Evolutionary conservation across 176 grass and related monocot species (phyloP).

Genomic region (Eremochloa ophiuroides): DNA sequence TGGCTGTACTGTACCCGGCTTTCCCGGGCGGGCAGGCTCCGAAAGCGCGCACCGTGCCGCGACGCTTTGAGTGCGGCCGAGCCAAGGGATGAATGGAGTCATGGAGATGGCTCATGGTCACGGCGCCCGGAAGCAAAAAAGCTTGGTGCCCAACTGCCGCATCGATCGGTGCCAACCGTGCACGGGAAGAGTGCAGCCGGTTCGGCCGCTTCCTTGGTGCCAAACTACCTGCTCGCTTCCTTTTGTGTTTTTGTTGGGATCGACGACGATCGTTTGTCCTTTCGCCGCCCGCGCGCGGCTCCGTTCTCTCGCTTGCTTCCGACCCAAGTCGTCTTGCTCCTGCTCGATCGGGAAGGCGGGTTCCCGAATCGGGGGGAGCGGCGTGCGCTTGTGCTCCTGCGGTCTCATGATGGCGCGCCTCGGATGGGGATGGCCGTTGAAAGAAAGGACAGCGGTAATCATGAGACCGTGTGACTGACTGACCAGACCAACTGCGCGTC

Average conservation of each 20-base stretch:
- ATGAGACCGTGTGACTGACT: slow-evolving; percentile 1
- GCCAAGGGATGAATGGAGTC: neutral
- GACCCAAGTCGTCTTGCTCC: slow-evolving; percentile 1
- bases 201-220: neutral
- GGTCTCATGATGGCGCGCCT: slow-evolving; percentile 28
- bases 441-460: slow-evolving; percentile 12
- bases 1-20: slow-evolving; percentile 34
- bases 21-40: slow-evolving; percentile 39
- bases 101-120: neutral
- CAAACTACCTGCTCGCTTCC: slow-evolving; percentile 10
- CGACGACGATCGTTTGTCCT: neutral
- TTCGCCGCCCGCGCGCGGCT: too few relatives aligned
- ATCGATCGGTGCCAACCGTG: neutral
- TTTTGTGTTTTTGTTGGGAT: neutral
- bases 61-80: slow-evolving; percentile 34
- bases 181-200: neutral
- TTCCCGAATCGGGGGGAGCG: neutral
- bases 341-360: neutral
- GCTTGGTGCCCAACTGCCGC: slow-evolving; percentile 14
- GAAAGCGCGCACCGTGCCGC: too few relatives aligned
- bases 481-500: too few relatives aligned
- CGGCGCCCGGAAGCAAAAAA: slow-evolving; percentile 12
- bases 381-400: neutral
- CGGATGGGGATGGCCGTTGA: neutral
- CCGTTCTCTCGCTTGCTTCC: neutral